Evolutionary conservation across 371 early-diverging fungal species (phyloP).

Genomic region (Apophysomyces variabilis): DNA sequence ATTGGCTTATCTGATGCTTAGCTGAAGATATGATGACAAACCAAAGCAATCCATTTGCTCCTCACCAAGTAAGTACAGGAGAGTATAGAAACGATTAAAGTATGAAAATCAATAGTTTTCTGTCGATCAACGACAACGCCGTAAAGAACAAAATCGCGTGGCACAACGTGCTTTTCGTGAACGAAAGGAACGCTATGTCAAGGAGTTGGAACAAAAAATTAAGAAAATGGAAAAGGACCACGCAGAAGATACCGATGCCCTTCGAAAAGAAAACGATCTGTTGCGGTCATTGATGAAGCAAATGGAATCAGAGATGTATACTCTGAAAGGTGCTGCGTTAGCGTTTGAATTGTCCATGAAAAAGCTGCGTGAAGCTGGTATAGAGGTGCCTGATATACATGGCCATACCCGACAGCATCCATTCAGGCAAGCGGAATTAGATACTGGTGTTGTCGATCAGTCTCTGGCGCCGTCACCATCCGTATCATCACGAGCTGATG

Average conservation of each 20-base stretch:
- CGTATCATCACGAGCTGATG: slow-evolving; percentile 12
- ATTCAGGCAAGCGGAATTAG: slow-evolving; percentile 11
- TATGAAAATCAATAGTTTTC: background rate
- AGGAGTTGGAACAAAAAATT: slow-evolving; percentile 63
- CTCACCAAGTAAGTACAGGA: background rate
- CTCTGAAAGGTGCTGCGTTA: slow-evolving; percentile 28
- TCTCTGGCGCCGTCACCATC: background rate
- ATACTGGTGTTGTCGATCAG: background rate
- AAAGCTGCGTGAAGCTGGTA: slow-evolving; percentile 28
- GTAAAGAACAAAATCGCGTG: slow-evolving; percentile 63
- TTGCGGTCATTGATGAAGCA: slow-evolving; percentile 17
- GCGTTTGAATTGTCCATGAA: slow-evolving; percentile 31
- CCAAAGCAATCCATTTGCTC: background rate
- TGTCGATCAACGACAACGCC: slow-evolving; percentile 13
- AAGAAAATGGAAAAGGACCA: slow-evolving; percentile 52
- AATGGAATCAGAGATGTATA: slow-evolving; percentile 37
- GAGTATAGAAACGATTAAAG: background rate
- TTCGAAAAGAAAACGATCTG: slow-evolving; percentile 29
- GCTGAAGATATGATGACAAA: slow-evolving; percentile 5
- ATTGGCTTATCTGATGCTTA: background rate
- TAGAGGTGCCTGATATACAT: background rate
- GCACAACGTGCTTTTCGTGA: slow-evolving; percentile 74
- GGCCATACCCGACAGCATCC: slow-evolving; percentile 6
- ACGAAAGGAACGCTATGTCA: slow-evolving; percentile 66
- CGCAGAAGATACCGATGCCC: slow-evolving; percentile 10